Base-by-base conservation (phyloP, 2,329 filamentous ascomycete species). In the Phialophora macrospora region DNA sequence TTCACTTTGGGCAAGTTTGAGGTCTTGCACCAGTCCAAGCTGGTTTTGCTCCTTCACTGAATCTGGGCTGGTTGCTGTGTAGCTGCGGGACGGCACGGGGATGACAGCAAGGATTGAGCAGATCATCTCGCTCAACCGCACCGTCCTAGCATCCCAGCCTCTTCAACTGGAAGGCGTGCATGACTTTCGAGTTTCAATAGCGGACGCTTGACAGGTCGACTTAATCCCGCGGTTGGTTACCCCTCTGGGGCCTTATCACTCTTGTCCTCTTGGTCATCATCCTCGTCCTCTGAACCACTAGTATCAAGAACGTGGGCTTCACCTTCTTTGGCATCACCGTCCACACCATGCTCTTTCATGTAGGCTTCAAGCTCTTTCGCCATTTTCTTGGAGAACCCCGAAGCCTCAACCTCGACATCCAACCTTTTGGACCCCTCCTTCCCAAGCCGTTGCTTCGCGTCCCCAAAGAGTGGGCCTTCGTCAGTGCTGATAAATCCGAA, bases 321-420 rank as follows among this genome's bases (percentile, higher is more conserved):
- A 4, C 71, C 70, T 9, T 74, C 77, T 34, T 75, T 75, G 22
- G 82, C 80, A 72, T 84, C 82, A 2, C 83, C 82, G 68, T 87
- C 84, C 12, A 84, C 82, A 8, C 86, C 86, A 54, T 88, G 83
- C 60, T 88, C 86, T 75, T 93, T 90, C 80, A 99, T 95, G 70
- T 96, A 97, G 9, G 87, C 85, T 75, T 97, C 95, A 17, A 99
- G 81, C 72, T 99, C 95, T 77, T 95, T 96, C 17, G 92, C 87
- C 90, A 97, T 97, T 80, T 97, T 98, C 82, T 90, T 96, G 22
- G 92, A 96, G 77, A 99, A 98, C 0, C 95, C 95, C 1, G 92
- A 96, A 0, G 95, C 95, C 75, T 96, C 90, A 1, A 96, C 93
- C 34, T 91, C 87, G 17, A 96, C 88, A 78, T 99, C 96, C 17